Evolutionary conservation across 495 filamentous ascomycete species (phyloP).

Genomic region (Filosporella fistucella): DNA sequence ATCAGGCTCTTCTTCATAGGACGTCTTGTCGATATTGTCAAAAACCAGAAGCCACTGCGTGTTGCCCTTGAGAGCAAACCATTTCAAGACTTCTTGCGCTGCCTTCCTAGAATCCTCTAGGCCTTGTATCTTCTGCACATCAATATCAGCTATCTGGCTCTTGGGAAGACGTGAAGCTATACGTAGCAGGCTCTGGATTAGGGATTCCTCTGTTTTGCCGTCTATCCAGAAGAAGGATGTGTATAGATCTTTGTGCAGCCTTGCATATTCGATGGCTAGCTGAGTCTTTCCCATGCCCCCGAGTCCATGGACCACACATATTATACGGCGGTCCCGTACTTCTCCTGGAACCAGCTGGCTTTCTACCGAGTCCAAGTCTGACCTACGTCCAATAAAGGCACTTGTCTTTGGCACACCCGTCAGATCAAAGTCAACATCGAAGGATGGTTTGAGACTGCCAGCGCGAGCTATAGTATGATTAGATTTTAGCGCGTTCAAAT

Average conservation of each 20-base stretch:
- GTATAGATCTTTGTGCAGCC: constrained; percentile 22
- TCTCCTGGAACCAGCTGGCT: constrained; percentile 10
- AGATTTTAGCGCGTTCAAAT: not conserved
- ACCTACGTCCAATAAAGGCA: constrained; percentile 17
- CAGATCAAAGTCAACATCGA: constrained; percentile 17
- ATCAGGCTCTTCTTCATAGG: constrained; percentile 19
- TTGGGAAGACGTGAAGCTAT: constrained; percentile 25
- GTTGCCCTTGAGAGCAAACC: constrained; percentile 33
- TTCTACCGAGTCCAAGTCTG: constrained; percentile 18
- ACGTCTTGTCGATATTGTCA: constrained; percentile 36
- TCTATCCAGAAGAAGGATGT: constrained; percentile 24
- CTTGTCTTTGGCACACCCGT: constrained; percentile 18
- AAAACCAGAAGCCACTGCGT: constrained; percentile 34
- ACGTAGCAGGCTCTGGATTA: constrained; percentile 28
- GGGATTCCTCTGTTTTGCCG: constrained; percentile 28
- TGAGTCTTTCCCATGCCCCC: constrained; percentile 41
- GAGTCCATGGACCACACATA: constrained; percentile 27
- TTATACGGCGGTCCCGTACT: constrained; percentile 12
- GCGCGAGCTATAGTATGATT: constrained; percentile 2
- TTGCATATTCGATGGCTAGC: constrained; percentile 35
- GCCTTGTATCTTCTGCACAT: constrained; percentile 7
- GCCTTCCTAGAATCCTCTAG: constrained; percentile 12
- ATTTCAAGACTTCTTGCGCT: constrained; percentile 27
- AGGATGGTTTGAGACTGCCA: not conserved
- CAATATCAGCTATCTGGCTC: constrained; percentile 21